Evolutionary conservation across 2,329 filamentous ascomycete genomes (phyloP).

Genomic region (Xylaria sp.): DNA sequence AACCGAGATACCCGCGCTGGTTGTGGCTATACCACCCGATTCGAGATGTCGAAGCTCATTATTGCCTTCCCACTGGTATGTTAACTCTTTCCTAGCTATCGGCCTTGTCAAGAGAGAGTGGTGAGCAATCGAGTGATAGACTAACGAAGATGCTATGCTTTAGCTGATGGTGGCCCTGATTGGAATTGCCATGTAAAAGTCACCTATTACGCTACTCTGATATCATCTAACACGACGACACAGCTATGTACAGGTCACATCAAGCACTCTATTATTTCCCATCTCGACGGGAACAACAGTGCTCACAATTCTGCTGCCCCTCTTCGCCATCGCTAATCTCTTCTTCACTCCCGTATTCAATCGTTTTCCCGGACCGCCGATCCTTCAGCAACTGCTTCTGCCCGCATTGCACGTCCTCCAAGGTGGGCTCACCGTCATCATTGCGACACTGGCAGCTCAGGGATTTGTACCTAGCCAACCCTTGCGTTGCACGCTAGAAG

Average conservation of each 20-base stretch:
- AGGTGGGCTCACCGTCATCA: conserved; percentile 55
- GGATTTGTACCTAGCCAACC: conserved; percentile 49
- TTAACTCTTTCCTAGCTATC: not conserved
- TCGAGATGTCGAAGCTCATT: conserved; percentile 33
- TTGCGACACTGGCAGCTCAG: conserved; percentile 57
- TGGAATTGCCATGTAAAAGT: conserved; percentile 37
- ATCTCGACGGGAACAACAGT: conserved; percentile 47
- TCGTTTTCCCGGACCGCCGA: conserved; percentile 23
- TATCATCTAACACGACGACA: conserved; percentile 24
- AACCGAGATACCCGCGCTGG: not conserved
- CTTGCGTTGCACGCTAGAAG: conserved; percentile 65
- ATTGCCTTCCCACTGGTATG: conserved; percentile 31
- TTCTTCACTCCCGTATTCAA: conserved; percentile 42
- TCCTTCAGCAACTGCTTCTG: conserved; percentile 45
- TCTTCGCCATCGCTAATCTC: conserved; percentile 46
- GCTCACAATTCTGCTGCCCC: conserved; percentile 47
- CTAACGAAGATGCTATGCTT: conserved; percentile 26
- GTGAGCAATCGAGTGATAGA: not conserved
- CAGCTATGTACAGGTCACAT: conserved; percentile 48
- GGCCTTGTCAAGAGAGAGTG: not conserved
- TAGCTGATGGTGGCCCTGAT: conserved; percentile 37
- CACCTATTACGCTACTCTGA: not conserved
- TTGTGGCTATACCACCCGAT: not conserved
- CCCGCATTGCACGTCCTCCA: conserved; percentile 57
- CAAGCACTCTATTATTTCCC: conserved; percentile 47